A percentile compares a stretch with the other conserved stretches of the same genome.
Evolutionary conservation across 495 filamentous ascomycete species (phyloP).

Genomic region (Penicillium ochrochloron): DNA sequence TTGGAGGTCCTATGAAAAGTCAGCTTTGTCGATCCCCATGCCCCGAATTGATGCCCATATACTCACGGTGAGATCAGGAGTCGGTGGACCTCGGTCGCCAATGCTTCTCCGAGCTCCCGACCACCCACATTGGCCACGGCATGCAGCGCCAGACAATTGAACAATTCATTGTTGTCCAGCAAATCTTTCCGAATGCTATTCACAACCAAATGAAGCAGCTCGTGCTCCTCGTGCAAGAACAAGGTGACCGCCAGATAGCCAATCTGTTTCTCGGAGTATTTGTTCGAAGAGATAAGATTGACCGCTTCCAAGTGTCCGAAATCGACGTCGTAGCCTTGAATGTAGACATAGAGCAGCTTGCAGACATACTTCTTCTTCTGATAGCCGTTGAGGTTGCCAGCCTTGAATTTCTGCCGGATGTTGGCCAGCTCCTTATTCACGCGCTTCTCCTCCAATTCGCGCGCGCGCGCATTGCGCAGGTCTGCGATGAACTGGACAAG

Average conservation of each 20-base stretch:
- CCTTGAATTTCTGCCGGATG: constrained; percentile 78
- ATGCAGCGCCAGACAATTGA: constrained; percentile 97
- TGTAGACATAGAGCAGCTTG: constrained; percentile 99
- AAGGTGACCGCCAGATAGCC: constrained; percentile 97
- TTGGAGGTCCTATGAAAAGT: constrained; percentile 76
- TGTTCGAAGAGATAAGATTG: constrained; percentile 92
- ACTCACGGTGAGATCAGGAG: constrained; percentile 90
- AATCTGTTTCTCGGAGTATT: constrained; percentile 99
- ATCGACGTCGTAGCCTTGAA: constrained; percentile 98
- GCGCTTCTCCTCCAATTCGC: constrained; percentile 96
- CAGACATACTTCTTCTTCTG: constrained; percentile 99
- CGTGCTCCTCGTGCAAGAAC: constrained; percentile 96
- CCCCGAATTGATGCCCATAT: neutral
- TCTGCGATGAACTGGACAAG: constrained; percentile 99
- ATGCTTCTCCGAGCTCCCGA: constrained; percentile 93
- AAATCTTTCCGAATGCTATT: constrained; percentile 99
- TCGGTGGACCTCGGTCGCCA: constrained; percentile 91
- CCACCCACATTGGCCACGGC: constrained; percentile 98
- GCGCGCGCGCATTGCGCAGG: constrained; percentile 88
- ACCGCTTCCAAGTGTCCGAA: constrained; percentile 98
- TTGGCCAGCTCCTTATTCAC: constrained; percentile 99
- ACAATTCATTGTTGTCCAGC: constrained; percentile 91
- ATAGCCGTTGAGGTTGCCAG: constrained; percentile 89
- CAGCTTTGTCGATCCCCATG: constrained; percentile 9
- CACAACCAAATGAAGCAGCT: constrained; percentile 92